These are phyloP conservation scores for Tolypocladium sp. DNA, from an alignment of 2,329 filamentous ascomycete species.

Conservation along the genomic window DNA sequence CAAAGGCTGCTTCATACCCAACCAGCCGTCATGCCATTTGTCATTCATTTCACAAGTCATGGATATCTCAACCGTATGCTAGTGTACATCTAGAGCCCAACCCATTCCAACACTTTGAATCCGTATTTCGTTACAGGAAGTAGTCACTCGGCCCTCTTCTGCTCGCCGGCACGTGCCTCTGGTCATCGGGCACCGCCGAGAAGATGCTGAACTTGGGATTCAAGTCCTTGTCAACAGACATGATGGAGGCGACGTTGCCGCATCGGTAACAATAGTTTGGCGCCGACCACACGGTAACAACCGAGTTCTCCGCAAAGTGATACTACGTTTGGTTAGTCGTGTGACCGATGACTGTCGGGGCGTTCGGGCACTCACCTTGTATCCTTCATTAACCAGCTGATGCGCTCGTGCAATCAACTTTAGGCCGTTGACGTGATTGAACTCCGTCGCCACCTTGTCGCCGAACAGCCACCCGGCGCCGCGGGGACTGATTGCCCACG, in stretches of 20 bases:
- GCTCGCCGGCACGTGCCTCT: conserved; percentile 68
- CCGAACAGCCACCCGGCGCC: conserved; percentile 98
- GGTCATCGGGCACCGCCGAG: conserved; percentile 77
- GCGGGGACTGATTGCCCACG: conserved; percentile 88
- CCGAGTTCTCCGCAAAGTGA: conserved; percentile 89
- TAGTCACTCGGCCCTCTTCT: conserved; percentile 60
- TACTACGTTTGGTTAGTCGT: conserved; percentile 45
- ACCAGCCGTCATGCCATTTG: conserved; percentile 5
- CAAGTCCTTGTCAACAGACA: conserved; percentile 78
- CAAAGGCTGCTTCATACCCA: not conserved
- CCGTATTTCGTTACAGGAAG: conserved; percentile 44
- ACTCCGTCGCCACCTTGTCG: conserved; percentile 94
- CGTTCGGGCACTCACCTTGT: conserved; percentile 56
- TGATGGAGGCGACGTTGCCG: conserved; percentile 94
- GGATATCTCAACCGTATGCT: conserved; percentile 33
- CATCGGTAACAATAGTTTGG: conserved; percentile 95
- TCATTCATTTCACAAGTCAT: conserved; percentile 22
- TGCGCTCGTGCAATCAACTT: conserved; percentile 95
- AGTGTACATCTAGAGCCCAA: conserved; percentile 28
- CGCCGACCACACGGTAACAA: conserved; percentile 96
- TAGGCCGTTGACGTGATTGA: conserved; percentile 93
- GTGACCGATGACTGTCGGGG: not conserved
- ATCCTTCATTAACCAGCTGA: conserved; percentile 95
- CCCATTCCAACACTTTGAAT: conserved; percentile 10
- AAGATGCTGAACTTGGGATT: conserved; percentile 91